A percentile compares a stretch with the other conserved stretches of the same genome.
phyloP scores from a whole-genome alignment of 345 rosid genomes.

The Gossypium raimondii region DNA sequence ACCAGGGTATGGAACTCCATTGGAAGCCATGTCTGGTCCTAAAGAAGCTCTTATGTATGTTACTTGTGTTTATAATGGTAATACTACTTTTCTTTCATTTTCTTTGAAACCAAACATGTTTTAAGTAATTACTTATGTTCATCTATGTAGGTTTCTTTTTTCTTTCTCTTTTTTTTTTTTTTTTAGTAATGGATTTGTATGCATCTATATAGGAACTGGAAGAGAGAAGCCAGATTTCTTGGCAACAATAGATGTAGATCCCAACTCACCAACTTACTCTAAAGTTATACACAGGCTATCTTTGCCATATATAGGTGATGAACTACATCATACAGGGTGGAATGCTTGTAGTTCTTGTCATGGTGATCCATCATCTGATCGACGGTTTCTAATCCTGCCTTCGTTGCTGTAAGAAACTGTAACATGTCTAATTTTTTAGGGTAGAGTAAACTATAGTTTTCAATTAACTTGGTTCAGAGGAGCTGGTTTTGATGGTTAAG shows the following conservation, averaged over 20 bases:
- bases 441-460: too few relatives aligned
- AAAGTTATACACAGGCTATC: conserved; percentile 73
- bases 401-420: conserved; percentile 52
- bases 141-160: not conserved
- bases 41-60: conserved; percentile 70
- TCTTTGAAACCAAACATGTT: not conserved
- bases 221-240: conserved; percentile 73
- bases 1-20: conserved; percentile 77
- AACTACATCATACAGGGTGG: conserved; percentile 94
- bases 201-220: conserved; percentile 54
- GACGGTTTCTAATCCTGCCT: conserved; percentile 73
- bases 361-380: conserved; percentile 67
- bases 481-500: too few relatives aligned
- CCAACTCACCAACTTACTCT: conserved; percentile 63
- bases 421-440: not conserved
- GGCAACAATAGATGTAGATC: conserved; percentile 81
- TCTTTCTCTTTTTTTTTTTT: not conserved
- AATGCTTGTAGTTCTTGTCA: conserved; percentile 95
- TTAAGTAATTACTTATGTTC: not conserved
- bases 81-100: not conserved
- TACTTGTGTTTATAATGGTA: conserved; percentile 79
- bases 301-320: conserved; percentile 74
- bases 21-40: conserved; percentile 88
- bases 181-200: not conserved
- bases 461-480: too few relatives aligned